Percentiles rank a stretch among this genome's conserved stretches.
Conservation (phyloP, 495 filamentous ascomycete species). For the Evernia prunastri region DNA sequence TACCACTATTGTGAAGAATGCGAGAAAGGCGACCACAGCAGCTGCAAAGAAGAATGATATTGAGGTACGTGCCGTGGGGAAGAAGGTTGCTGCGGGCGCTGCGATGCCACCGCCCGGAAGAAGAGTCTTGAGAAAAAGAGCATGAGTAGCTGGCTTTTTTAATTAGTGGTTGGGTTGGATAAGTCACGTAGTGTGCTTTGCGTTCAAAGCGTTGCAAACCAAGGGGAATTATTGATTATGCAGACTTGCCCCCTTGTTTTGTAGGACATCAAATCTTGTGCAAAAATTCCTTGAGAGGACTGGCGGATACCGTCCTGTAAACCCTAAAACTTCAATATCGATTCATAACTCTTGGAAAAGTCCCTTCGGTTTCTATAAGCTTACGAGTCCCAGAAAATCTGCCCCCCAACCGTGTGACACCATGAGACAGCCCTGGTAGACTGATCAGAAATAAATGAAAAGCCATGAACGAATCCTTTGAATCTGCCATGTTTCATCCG, state of each 20-base stretch:
- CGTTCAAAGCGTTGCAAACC: constrained; percentile 6
- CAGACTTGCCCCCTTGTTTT: too few relatives aligned
- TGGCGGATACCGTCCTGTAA: background rate
- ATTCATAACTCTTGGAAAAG: background rate
- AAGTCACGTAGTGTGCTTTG: background rate
- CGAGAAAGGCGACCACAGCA: constrained; percentile 43
- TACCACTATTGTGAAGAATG: constrained; percentile 57
- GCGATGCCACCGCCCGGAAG: constrained; percentile 36
- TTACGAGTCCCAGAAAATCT: background rate
- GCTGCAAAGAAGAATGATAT: constrained; percentile 37
- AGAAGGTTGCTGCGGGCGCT: constrained; percentile 38
- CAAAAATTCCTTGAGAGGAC: too few relatives aligned
- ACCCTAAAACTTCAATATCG: background rate
- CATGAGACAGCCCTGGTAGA: background rate
- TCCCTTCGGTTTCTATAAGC: background rate
- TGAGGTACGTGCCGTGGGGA: constrained; percentile 34
- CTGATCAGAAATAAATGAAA: background rate
- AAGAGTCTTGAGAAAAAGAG: constrained; percentile 44
- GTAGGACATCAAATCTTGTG: too few relatives aligned
- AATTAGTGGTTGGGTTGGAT: constrained; percentile 1
- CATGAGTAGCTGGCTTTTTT: constrained; percentile 24
- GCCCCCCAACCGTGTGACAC: background rate
- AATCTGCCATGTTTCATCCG: constrained; percentile 60
- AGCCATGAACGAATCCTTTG: background rate
- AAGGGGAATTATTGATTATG: background rate